Evolutionary conservation across 139 green algal species (phyloP), one percentile per base, ranked within the genome.

Genomic region (Dunaliella sp.): DNA sequence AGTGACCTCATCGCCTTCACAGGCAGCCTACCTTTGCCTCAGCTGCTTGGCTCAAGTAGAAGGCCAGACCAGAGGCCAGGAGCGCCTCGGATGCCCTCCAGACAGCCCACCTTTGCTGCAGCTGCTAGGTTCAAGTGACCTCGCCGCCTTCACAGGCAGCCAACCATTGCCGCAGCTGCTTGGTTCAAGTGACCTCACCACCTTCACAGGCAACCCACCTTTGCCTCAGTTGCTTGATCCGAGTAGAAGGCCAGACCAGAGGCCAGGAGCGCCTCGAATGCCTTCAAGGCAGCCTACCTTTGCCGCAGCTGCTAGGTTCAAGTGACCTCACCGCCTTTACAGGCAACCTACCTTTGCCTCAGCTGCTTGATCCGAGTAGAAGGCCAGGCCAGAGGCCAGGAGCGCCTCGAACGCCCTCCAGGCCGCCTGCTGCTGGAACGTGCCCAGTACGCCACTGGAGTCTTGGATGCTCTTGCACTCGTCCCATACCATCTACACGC

Each of bases 401-500:
- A 90, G 87, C 28, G 22, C 83, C 85, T 91, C 83, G 74, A 87
- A 91, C 1, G 88, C 88, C n/a, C 82, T 32, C 37, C 48, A 73
- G 3, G 82, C 81, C 7, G 88, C 85, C 1, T 77, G 65, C 28
- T 59, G 25, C 76, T 83, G 75, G n/a, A n/a, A 76, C 34, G 77
- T 84, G 24, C 25, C 3, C 78, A 85, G 83, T 38, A 83, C 72
- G 48, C 83, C 83, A 0, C 36, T 26, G 1, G 38, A 35, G 16
- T 38, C 86, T 34, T 89, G 85, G 3, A 87, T 88, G 65, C 79
- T 86, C 24, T 81, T 83, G 83, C 87, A 89, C 86, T 91, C 88
- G 73, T 91, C 88, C 82, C 82, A 91, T 79, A 80, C 88, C 88
- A 89, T 91, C 88, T 91, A 82, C 2, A 30, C 30, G 35, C 73